Evolutionary conservation across 352 stramenopile species (phyloP).

Genomic region (Phytophthora foliorum): DNA sequence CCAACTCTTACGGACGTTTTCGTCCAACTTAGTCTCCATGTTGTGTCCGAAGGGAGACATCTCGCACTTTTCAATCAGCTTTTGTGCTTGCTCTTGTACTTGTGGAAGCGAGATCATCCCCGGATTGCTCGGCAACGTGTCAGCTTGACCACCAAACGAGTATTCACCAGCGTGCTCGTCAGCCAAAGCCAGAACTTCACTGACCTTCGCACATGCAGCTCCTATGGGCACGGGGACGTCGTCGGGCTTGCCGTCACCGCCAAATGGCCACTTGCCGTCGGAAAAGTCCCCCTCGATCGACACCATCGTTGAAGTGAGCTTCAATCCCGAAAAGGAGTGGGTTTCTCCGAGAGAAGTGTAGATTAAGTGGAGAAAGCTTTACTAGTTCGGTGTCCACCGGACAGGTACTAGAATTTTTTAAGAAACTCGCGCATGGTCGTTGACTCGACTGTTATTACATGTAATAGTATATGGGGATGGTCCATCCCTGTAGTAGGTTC

Average conservation of each 20-base stretch:
- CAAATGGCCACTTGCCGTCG: slow-evolving; percentile 21
- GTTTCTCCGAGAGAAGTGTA: no score
- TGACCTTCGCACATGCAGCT: slow-evolving; percentile 11
- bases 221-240: slow-evolving; percentile 14
- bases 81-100: slow-evolving; percentile 6
- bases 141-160: slow-evolving; percentile 24
- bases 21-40: slow-evolving; percentile 13
- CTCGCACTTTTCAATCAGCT: slow-evolving; percentile 25
- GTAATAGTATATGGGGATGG: no score
- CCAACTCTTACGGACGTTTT: slow-evolving; percentile 24
- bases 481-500: no score
- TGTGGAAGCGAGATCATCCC: slow-evolving; percentile 8
- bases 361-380: background rate
- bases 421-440: background rate
- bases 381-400: background rate
- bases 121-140: slow-evolving; percentile 3
- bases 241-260: background rate
- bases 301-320: slow-evolving; percentile 1
- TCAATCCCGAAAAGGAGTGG: no score
- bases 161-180: slow-evolving; percentile 20
- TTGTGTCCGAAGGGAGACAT: slow-evolving; percentile 27
- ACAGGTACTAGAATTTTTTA: background rate
- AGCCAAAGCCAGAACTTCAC: slow-evolving; percentile 8
- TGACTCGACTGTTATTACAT: no score
- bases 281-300: slow-evolving; percentile 8